These are phyloP conservation scores for Microbotryum silenes-acaulis DNA, from an alignment of 1,284 basidiomycete genomes.

Conservation along the genomic window DNA sequence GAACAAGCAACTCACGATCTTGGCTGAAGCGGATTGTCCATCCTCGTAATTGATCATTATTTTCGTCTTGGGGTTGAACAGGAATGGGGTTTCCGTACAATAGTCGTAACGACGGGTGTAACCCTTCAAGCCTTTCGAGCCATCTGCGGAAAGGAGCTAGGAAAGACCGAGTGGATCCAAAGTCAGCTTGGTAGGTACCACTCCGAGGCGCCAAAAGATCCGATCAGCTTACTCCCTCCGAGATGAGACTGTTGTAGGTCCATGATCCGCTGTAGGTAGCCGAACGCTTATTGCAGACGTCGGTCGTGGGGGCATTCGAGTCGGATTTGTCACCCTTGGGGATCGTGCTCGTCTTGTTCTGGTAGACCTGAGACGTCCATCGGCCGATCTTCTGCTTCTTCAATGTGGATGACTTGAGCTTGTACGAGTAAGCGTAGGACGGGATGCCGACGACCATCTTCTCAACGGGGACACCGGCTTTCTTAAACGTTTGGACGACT, in stretches of 20 bases:
- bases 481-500: constrained; percentile 16
- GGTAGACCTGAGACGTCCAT: constrained; percentile 2
- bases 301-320: neutral
- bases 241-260: constrained; percentile 4
- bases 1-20: neutral
- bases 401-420: neutral
- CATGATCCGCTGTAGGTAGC: neutral
- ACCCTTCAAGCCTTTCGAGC: neutral
- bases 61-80: neutral
- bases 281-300: neutral
- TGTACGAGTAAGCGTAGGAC: neutral
- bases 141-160: neutral
- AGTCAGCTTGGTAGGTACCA: too few species aligned
- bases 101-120: neutral
- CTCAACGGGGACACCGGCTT: constrained; percentile 20
- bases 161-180: too few species aligned
- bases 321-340: neutral
- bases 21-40: neutral
- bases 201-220: too few species aligned
- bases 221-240: neutral
- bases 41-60: constrained; percentile 3
- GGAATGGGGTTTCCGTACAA: constrained; percentile 1
- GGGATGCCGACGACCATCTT: constrained; percentile 9
- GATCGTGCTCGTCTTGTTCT: neutral
- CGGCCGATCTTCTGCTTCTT: neutral